Percentiles rank a stretch among this genome's conserved stretches.
Evolutionary conservation across 2,329 filamentous ascomycete species (phyloP).

Genomic region (Fusarium torulosum): DNA sequence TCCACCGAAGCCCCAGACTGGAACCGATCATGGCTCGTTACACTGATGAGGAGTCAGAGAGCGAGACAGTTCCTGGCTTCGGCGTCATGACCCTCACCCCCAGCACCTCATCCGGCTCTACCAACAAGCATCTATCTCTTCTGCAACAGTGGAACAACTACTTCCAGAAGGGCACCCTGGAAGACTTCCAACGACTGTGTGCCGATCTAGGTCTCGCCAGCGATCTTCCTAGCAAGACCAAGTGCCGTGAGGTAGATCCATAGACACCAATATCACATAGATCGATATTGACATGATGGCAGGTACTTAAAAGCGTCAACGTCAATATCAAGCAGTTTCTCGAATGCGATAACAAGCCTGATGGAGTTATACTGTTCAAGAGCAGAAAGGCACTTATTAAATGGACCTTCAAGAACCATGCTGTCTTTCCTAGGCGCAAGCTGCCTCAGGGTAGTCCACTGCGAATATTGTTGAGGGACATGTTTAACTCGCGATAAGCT

Average conservation of each 20-base stretch:
- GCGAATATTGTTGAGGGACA: conserved; percentile 27
- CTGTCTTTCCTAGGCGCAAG: conserved; percentile 53
- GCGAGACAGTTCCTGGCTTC: not conserved
- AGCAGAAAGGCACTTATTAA: conserved; percentile 49
- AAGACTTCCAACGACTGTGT: conserved; percentile 61
- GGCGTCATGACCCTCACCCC: not conserved
- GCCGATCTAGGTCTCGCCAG: conserved; percentile 57
- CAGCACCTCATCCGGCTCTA: not conserved
- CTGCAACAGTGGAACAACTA: conserved; percentile 49
- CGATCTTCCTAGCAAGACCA: conserved; percentile 56
- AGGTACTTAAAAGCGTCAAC: conserved; percentile 59
- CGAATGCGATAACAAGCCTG: conserved; percentile 47
- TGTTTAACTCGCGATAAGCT: not conserved
- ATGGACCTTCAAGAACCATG: conserved; percentile 25
- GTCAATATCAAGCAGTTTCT: conserved; percentile 66
- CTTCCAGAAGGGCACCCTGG: conserved; percentile 50
- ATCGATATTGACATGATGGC: not conserved
- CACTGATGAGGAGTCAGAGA: not conserved
- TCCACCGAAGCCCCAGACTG: not conserved
- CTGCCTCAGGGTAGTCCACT: conserved; percentile 58
- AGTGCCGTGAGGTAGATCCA: conserved; percentile 59
- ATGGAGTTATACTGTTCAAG: conserved; percentile 51
- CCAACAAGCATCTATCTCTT: not conserved
- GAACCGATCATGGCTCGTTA: not conserved
- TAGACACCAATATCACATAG: not conserved